A percentile compares a stretch with the other conserved stretches of the same genome.
These are phyloP conservation scores for Pythium folliculosum DNA, from an alignment of 352 stramenopile species.

Conservation along the genomic window DNA sequence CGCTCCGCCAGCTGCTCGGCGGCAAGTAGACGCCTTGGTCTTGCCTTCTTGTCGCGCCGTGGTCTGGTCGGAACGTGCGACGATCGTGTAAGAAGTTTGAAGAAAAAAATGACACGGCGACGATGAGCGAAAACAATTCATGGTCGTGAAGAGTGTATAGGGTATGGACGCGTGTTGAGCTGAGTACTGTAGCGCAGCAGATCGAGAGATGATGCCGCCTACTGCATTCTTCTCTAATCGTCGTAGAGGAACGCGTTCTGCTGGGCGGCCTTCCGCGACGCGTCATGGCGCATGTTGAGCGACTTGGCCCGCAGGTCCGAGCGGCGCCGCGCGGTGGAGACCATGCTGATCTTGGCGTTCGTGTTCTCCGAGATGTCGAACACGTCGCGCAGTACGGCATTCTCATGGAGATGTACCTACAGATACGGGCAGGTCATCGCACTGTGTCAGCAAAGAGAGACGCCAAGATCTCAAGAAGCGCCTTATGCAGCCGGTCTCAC, in stretches of 20 bases:
- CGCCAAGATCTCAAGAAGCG: neutral
- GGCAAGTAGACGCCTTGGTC: conserved; percentile 35
- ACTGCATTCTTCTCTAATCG: conserved; percentile 30
- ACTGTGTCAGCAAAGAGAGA: neutral
- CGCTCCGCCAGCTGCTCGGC: conserved; percentile 71
- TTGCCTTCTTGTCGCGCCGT: neutral
- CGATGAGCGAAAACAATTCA: neutral
- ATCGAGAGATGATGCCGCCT: neutral
- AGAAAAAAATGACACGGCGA: neutral
- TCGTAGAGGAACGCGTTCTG: conserved; percentile 76
- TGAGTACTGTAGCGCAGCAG: neutral
- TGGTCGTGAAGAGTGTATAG: neutral
- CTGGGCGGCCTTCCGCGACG: conserved; percentile 50
- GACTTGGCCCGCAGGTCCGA: conserved; percentile 50
- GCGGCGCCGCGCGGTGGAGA: conserved; percentile 50
- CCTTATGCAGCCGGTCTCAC: conserved; percentile 13
- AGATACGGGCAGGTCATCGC: neutral
- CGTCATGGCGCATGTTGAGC: conserved; percentile 56
- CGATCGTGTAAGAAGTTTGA: neutral
- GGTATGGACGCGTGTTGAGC: neutral
- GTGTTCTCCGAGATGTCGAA: conserved; percentile 60
- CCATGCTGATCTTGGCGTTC: conserved; percentile 49
- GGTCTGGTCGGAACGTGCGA: neutral
- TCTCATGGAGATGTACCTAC: conserved; percentile 52
- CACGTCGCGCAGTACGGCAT: conserved; percentile 56